Base-by-base conservation (phyloP, 768 basidiomycete genomes). In the Boletus reticulatus region DNA sequence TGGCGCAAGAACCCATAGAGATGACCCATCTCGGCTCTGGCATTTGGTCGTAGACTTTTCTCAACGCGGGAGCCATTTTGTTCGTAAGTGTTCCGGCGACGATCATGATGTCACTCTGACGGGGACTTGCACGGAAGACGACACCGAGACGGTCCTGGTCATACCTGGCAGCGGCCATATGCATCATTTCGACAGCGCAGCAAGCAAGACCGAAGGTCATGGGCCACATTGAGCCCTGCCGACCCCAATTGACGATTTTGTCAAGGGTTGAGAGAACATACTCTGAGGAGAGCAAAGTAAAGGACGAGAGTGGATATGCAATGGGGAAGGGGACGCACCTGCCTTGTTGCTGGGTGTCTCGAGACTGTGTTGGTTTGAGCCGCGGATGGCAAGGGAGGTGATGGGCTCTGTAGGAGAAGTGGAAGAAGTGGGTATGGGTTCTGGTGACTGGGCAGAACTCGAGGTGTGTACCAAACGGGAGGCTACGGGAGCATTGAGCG, bases 11-110 rank as follows among this genome's bases (percentile, higher is more conserved):
- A 44, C 97, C 97, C 97, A 99, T 98, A 24, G 96, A 98, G 68
- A 99, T 90, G 55, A 99, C 97, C 97, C 97, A 99, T 67, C 96
- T 90, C 85, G 97, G 97, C 67, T 98, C 94, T 32, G 97, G 97
- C 96, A 98, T 98, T 73, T 99, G 94, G 73, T 95, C 93, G 66
- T 94, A 94, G 52, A 94, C 95, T 73, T 94, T 98, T 66, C 97
- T 83, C 69, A 99, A 72, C 9, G 97, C 96, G 41, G 97, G 97
- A 6, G 95, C 97, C 97, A 99, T 99, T 78, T 99, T 98, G 79
- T 99, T 99, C 58, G 97, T 99, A 65, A 99, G 76, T 0, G 97
- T 99, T 34, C 97, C 97, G 46, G 96, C 96, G 43, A 99, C 97
- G 69, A 99, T 99, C 96, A 98, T 98, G 68, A 97, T 89, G 68